These are phyloP conservation scores for Phytophthora tubulina DNA, from an alignment of 352 stramenopile genomes.

Conservation along the genomic window DNA sequence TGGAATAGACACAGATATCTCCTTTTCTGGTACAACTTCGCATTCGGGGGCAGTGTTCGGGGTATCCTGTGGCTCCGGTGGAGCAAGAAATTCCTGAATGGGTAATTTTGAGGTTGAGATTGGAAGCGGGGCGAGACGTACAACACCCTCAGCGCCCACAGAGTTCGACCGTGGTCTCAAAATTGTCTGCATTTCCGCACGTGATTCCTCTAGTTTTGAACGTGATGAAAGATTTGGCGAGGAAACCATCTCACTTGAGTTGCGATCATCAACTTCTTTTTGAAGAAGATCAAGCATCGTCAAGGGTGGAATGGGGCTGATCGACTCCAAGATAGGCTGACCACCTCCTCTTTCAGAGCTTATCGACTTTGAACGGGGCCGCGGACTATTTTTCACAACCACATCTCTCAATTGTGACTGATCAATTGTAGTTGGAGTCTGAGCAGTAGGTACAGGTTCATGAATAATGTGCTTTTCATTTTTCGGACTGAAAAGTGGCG, in stretches of 20 bases:
- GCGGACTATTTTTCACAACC: background rate
- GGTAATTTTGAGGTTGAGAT: conserved; percentile 6
- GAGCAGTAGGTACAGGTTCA: background rate
- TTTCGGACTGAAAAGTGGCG: conserved; percentile 20
- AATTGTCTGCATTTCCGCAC: background rate
- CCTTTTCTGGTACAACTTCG: conserved; percentile 6
- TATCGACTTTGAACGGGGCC: conserved; percentile 6
- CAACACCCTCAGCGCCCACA: conserved; percentile 6
- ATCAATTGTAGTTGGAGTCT: background rate
- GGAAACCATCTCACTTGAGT: background rate
- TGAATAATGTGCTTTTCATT: background rate
- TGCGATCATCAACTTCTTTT: background rate
- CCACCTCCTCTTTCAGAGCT: background rate
- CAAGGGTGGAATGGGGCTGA: background rate
- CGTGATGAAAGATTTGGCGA: background rate
- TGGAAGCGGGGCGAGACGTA: conserved; percentile 16
- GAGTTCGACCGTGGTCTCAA: conserved; percentile 26
- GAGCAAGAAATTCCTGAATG: conserved; percentile 26
- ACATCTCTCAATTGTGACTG: conserved; percentile 3
- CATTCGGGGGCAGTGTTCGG: background rate
- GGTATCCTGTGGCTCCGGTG: background rate
- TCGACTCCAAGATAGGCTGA: background rate
- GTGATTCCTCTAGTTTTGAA: background rate
- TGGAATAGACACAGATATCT: background rate
- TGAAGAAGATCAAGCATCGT: background rate